Conservation (phyloP, 768 basidiomycete genomes). For the Ramaria sp. region DNA sequence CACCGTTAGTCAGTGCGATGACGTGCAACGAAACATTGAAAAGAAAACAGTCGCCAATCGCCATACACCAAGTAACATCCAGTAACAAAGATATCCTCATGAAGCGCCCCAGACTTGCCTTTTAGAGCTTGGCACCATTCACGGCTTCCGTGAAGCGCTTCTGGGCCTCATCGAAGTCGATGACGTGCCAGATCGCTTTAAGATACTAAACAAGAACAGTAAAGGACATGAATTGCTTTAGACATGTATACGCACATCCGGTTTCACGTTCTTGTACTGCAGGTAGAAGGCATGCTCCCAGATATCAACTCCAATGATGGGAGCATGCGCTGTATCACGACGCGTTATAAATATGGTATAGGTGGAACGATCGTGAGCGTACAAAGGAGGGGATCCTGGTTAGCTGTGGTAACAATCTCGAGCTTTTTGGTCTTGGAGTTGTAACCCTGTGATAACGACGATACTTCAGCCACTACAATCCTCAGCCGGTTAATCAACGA, state of each 20-base stretch:
- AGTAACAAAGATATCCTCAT: too few species aligned
- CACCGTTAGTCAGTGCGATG: too few species aligned
- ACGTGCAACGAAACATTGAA: too few species aligned
- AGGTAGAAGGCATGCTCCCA: constrained; percentile 98
- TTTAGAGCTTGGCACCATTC: constrained; percentile 31
- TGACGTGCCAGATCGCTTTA: constrained; percentile 63
- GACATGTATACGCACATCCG: constrained; percentile 47
- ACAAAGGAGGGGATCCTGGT: constrained; percentile 86
- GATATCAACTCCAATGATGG: constrained; percentile 87
- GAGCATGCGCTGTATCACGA: constrained; percentile 33
- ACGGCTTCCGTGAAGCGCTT: constrained; percentile 38
- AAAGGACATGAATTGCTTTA: background rate
- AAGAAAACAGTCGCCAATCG: too few species aligned
- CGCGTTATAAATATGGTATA: background rate
- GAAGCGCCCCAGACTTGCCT: too few species aligned
- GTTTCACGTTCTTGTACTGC: constrained; percentile 94
- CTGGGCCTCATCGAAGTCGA: constrained; percentile 71
- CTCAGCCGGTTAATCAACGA: background rate
- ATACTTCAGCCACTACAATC: background rate
- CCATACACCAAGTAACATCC: too few species aligned
- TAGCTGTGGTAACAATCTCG: constrained; percentile 84
- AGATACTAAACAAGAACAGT: constrained; percentile 40
- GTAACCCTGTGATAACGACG: constrained; percentile 39
- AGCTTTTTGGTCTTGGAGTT: constrained; percentile 59
- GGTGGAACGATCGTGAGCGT: constrained; percentile 6